Base-by-base conservation (phyloP, 2,329 filamentous ascomycete species). In the Fusarium tanahbumbuense region DNA sequence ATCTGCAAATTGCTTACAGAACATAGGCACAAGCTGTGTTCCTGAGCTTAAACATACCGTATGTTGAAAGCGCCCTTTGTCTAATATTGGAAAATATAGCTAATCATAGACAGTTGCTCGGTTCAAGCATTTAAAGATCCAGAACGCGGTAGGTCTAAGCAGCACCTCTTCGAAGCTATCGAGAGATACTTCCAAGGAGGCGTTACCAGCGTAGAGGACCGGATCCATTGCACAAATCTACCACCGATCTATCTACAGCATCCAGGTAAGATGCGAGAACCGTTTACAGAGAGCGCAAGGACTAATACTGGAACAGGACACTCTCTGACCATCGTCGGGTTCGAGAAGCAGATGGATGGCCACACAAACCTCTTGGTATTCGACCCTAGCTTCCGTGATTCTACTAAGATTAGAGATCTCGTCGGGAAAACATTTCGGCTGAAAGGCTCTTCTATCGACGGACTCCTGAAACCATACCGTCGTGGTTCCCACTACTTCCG, bases 241-340 rank as follows among this genome's bases (percentile, higher is more conserved):
- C 90, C 95, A 41, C 94, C 96, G 0, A 90, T 98, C 42, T 98
- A 98, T 79, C 89, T 97, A 67, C 95, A 98, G 77, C 93, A 96
- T 73, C 89, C 89, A 69, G 91, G 90, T 89, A 81, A 62, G 79
- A 68, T 13, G n/a, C 15, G 15, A 12, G 2, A 8, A 18, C 6
- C 16, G 15, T 7, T 4, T 13, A 15, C 7, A 46, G 40, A 3
- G 10, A 32, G 8, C 7, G 2, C 9, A 46, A 25, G 16, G 2
- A 32, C 72, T 69, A 49, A 70, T 7, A 23, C 12, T n/a, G 37
- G 23, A 5, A 37, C 27, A 86, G 93, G 94, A 5, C 95, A 98
- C 78, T 98, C 94, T 2, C 85, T 97, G 83, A 97, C 93, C 1
- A 93, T 98, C 54, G 85, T 98, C 57, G 95, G 95, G 0, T 85